These are phyloP conservation scores for Rosa persica DNA, from an alignment of 306 rosid genomes.

Conservation along the genomic window DNA sequence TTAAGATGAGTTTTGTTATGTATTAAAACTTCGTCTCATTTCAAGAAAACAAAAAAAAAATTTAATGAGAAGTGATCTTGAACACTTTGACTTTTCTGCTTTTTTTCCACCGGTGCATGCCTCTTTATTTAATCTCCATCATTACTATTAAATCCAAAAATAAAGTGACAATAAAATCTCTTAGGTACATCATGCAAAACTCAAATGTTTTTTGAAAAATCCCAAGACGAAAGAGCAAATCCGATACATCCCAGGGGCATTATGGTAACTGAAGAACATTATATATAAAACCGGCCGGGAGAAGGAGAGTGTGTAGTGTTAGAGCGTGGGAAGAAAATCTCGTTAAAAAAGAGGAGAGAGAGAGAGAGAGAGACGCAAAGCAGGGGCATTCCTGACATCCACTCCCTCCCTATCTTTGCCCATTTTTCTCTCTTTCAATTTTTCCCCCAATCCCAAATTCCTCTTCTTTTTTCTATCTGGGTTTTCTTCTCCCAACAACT, in stretches of 20 bases:
- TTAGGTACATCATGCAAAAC: neutral
- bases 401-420: conserved; percentile 50
- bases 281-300: neutral
- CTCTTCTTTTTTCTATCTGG: neutral
- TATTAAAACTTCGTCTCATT: no score
- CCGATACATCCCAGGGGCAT: neutral
- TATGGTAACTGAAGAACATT: neutral
- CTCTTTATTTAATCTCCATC: neutral
- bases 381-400: conserved; percentile 39
- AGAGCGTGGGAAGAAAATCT: neutral
- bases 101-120: neutral
- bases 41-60: no score
- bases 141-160: neutral
- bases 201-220: no score
- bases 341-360: neutral
- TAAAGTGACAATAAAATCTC: neutral
- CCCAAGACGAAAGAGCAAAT: neutral
- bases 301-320: neutral
- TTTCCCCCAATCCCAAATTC: neutral
- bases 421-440: neutral
- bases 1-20: no score
- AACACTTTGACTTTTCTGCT: neutral
- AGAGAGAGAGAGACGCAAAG: neutral
- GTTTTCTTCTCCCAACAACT: neutral
- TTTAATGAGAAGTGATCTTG: no score